A percentile compares a stretch with the other conserved stretches of the same genome.
These are phyloP conservation scores for Mallotus nudiflorus DNA, from an alignment of 345 rosid species.

Conservation along the genomic window DNA sequence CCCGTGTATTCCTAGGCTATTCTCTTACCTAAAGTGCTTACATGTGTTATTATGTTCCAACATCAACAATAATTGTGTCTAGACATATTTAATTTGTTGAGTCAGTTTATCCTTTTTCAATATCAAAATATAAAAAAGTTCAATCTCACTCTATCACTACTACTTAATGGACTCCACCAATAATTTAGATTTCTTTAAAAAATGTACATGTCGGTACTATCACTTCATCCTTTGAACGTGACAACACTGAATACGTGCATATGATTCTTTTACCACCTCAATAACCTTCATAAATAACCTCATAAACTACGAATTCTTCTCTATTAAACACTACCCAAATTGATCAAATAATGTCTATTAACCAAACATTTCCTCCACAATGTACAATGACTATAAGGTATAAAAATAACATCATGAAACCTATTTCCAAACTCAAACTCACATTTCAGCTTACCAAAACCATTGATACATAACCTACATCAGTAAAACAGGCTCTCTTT, in stretches of 20 bases:
- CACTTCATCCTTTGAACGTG: no score
- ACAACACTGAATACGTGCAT: no score
- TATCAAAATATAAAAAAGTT: no score
- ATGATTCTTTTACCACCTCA: no score
- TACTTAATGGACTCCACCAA: neutral
- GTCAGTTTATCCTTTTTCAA: neutral
- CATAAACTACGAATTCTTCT: neutral
- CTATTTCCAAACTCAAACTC: neutral
- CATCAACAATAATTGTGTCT: neutral
- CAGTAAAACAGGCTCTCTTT: neutral
- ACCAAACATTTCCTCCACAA: neutral
- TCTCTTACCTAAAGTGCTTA: neutral
- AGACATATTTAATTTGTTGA: neutral
- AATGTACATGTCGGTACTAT: no score
- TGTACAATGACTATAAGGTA: neutral
- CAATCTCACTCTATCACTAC: no score
- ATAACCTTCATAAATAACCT: no score
- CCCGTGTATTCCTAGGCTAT: neutral
- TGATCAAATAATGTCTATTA: no score
- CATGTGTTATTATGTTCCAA: neutral
- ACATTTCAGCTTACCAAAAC: neutral
- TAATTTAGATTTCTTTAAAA: neutral
- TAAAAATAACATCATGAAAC: neutral
- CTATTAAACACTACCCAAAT: neutral
- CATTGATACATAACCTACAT: neutral